These are phyloP conservation scores for Eragrostis curvula DNA, from an alignment of 176 grass and related monocot genomes.

Conservation along the genomic window DNA sequence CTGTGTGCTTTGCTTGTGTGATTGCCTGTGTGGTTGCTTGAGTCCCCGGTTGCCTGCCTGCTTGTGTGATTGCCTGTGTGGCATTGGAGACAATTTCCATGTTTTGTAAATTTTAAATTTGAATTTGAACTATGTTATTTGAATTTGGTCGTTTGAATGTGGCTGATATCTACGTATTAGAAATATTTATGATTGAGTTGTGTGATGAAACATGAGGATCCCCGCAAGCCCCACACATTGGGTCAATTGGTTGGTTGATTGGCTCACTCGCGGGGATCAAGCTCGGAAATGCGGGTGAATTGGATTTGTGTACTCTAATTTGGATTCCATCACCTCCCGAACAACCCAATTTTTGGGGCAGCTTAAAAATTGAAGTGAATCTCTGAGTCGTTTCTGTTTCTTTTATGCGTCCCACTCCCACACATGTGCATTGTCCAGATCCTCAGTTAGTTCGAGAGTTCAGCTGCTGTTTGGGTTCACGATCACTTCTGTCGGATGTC, in stretches of 20 bases:
- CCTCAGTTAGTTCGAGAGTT: not conserved
- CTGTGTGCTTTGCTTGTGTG: not conserved
- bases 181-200: too few relatives aligned
- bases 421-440: not conserved
- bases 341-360: not conserved
- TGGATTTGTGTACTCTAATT: slow-evolving; percentile 4
- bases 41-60: too few relatives aligned
- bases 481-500: not conserved
- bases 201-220: too few relatives aligned
- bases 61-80: too few relatives aligned
- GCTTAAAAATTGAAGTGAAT: not conserved
- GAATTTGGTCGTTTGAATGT: too few relatives aligned
- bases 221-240: not conserved
- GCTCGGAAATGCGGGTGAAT: not conserved
- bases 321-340: not conserved
- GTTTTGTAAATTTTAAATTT: too few relatives aligned
- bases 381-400: not conserved
- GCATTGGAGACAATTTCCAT: too few relatives aligned
- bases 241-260: not conserved
- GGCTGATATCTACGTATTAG: too few relatives aligned
- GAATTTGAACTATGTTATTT: too few relatives aligned
- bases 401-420: not conserved
- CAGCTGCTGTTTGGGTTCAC: not conserved
- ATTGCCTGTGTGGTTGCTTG: slow-evolving; percentile 21
- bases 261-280: not conserved